Conservation (phyloP, 441 rosid species). For the Pelargonium citronellum region DNA sequence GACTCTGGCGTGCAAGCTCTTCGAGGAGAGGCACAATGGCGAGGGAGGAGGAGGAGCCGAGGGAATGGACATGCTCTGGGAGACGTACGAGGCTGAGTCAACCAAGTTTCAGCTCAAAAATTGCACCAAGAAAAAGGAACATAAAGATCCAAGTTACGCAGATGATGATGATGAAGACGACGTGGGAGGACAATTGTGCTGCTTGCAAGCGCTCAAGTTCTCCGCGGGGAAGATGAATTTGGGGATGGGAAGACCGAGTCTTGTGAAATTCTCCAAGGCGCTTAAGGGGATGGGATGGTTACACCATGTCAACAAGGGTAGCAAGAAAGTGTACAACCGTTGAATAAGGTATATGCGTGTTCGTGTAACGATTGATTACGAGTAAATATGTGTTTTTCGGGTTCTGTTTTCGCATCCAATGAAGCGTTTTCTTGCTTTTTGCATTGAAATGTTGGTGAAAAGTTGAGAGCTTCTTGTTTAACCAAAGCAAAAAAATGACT, state of each 20-base stretch:
- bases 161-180: conserved; percentile 58
- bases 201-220: conserved; percentile 80
- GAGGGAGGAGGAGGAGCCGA: conserved; percentile 39
- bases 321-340: conserved; percentile 34
- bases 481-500: too few relatives aligned
- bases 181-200: conserved; percentile 49
- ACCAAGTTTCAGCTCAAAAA: conserved; percentile 26
- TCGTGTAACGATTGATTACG: conserved; percentile 14
- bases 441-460: too few relatives aligned
- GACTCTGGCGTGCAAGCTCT: conserved; percentile 83
- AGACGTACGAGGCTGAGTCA: conserved; percentile 63
- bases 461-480: too few relatives aligned
- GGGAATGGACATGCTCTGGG: conserved; percentile 94
- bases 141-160: conserved; percentile 17
- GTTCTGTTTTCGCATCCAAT: too few relatives aligned
- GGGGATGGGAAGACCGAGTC: conserved; percentile 77
- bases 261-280: conserved; percentile 56
- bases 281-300: conserved; percentile 65
- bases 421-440: too few relatives aligned
- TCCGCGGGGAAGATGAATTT: conserved; percentile 84
- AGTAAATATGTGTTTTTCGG: conserved; percentile 29
- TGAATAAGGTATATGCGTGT: conserved; percentile 7
- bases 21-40: conserved; percentile 68
- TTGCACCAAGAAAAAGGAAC: conserved; percentile 31
- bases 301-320: conserved; percentile 45